Base-by-base conservation (phyloP, 78 protist species). In the Anaeramoeba flamelloides region DNA sequence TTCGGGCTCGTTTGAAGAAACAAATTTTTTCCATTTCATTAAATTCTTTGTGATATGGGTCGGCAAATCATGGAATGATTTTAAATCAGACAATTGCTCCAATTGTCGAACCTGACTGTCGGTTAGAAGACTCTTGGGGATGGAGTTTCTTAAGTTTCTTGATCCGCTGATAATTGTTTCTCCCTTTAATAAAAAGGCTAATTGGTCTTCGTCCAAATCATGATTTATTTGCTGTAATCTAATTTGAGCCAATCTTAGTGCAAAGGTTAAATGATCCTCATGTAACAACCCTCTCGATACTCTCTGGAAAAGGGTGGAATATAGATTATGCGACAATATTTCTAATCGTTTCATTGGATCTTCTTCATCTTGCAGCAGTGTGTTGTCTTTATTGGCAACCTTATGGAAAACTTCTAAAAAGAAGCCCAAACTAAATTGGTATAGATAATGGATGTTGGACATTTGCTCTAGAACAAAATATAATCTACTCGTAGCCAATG, bases 391-490 rank as follows among this genome's bases (percentile, higher is more conserved):
- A 36, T 37, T 31, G n/a, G 76, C 2, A 41, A 2, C 39, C 79
- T 22, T 1, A 1, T 17, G 79, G 79, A 92, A 89, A 41, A 93
- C 83, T 64, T 84, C 88, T 76, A 91, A 38, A 91, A 93, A 93
- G 86, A 76, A 77, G 34, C 85, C 65, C 36, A 95, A 84, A 31
- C 95, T 90, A 89, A 88, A 93, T 40, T 90, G 1, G 85, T 95
- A 95, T 79, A 93, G 78, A 39, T 77, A 82, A 86, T 91, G 89
- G 4, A 90, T 40, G 65, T 86, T 89, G 3, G 85, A 31, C 33
- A 95, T 79, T 80, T 84, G 86, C 41, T 90, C 92, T 81, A 92
- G 38, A 3, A 90, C 75, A 78, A 93, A 92, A 90, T 90, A 93
- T 75, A 93, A 74, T 39, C 79, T 65, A 22, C 91, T 37, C 65